Conservation (phyloP, 768 basidiomycete species). For the Russula vinacea region DNA sequence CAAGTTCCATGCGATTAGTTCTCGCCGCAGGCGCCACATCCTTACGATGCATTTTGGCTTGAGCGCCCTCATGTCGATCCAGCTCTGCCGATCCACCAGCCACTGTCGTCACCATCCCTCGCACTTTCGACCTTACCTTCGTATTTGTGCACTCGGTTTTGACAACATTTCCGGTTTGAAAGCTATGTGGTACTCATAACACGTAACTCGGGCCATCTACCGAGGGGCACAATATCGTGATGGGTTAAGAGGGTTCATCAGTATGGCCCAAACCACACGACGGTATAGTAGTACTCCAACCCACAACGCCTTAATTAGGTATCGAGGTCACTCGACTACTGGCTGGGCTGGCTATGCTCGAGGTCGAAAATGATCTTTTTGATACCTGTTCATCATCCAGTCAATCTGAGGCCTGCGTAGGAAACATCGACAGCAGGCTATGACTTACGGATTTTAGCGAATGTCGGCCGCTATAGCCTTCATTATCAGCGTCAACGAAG, state of each 20-base stretch:
- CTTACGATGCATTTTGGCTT: background rate
- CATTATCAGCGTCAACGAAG: background rate
- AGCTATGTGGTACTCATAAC: background rate
- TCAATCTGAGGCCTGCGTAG: too few relatives aligned
- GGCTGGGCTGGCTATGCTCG: background rate
- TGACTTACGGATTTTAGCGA: background rate
- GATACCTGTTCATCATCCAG: background rate
- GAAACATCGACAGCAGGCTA: too few relatives aligned
- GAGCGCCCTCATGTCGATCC: too few relatives aligned
- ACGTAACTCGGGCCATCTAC: background rate
- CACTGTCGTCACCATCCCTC: too few relatives aligned
- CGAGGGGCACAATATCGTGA: background rate
- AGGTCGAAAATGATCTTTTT: background rate
- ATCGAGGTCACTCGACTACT: background rate
- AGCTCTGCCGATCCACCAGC: too few relatives aligned
- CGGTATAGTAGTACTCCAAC: background rate
- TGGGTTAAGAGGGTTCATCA: background rate
- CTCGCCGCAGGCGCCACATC: too few relatives aligned
- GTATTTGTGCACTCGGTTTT: too few relatives aligned
- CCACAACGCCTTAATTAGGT: background rate
- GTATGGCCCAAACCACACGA: background rate
- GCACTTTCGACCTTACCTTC: too few relatives aligned
- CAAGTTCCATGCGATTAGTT: too few relatives aligned
- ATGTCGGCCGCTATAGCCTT: too few relatives aligned
- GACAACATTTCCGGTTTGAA: background rate